Percentiles rank a stretch among this genome's conserved stretches.
Conservation (phyloP, 2,329 filamentous ascomycete species). For the Ceratocystiopsis brevicomis region DNA sequence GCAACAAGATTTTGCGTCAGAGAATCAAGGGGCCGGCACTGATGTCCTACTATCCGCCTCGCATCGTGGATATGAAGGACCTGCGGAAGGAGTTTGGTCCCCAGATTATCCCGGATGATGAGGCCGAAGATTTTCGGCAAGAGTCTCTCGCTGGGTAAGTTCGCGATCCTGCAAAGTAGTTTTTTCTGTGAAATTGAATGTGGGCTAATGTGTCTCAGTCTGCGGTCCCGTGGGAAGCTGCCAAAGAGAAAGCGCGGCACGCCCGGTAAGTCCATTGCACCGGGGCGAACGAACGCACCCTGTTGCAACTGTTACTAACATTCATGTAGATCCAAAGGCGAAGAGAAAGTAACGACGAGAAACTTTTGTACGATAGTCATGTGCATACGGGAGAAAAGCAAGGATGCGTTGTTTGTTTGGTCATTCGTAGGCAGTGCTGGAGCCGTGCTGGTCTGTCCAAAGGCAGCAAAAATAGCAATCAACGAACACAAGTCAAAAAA, state of each 20-base stretch:
- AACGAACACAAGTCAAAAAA: too few relatives aligned
- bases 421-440: too few relatives aligned
- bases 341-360: too few relatives aligned
- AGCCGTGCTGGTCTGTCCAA: too few relatives aligned
- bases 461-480: too few relatives aligned
- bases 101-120: conserved; percentile 50
- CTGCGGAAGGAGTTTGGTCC: conserved; percentile 50
- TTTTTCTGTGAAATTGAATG: background rate
- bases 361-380: too few relatives aligned
- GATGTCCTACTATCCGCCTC: conserved; percentile 75
- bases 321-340: too few relatives aligned
- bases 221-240: conserved; percentile 68
- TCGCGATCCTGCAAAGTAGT: background rate
- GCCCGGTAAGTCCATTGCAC: conserved; percentile 5
- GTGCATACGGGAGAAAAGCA: too few relatives aligned
- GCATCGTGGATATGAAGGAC: conserved; percentile 50
- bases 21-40: conserved; percentile 68
- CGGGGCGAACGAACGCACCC: too few relatives aligned
- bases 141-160: conserved; percentile 51
- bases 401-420: too few relatives aligned
- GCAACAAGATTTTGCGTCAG: conserved; percentile 84
- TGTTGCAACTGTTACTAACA: too few relatives aligned
- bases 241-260: conserved; percentile 65
- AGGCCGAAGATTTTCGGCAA: conserved; percentile 60
- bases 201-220: conserved; percentile 21